Evolutionary conservation across 257 asterid species (phyloP).

Genomic region (Vinca minor): DNA sequence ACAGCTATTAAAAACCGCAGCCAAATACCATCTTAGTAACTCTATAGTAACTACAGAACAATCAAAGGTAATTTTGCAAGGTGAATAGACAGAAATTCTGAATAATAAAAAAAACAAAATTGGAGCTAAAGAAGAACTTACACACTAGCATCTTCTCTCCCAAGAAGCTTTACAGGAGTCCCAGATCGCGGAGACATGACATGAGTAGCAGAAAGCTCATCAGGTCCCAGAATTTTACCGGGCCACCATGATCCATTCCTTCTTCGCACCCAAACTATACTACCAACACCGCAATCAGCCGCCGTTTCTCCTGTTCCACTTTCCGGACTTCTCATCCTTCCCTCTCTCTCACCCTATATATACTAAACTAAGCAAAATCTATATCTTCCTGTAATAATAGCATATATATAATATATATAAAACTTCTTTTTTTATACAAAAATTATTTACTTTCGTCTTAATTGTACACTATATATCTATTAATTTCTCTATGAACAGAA

Average conservation of each 20-base stretch:
- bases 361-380: no score
- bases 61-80: not conserved
- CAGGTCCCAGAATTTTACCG: constrained; percentile 84
- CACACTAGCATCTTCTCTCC: constrained; percentile 99
- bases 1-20: not conserved
- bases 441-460: not conserved
- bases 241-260: constrained; percentile 99
- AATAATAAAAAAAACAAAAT: not conserved
- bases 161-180: constrained; percentile 98
- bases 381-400: not conserved
- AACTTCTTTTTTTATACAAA: no score
- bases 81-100: not conserved
- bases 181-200: constrained; percentile 94
- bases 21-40: not conserved
- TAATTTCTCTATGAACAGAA: not conserved
- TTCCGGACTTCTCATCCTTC: constrained; percentile 88
- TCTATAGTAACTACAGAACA: not conserved
- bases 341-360: constrained; percentile 4
- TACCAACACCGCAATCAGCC: constrained; percentile 75
- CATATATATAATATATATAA: not conserved
- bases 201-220: constrained; percentile 77
- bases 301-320: constrained; percentile 47
- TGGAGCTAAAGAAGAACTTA: constrained; percentile 31
- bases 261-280: constrained; percentile 98
- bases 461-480: not conserved